Evolutionary conservation across 441 rosid species (phyloP).

Genomic region (Pelargonium hybrid): DNA sequence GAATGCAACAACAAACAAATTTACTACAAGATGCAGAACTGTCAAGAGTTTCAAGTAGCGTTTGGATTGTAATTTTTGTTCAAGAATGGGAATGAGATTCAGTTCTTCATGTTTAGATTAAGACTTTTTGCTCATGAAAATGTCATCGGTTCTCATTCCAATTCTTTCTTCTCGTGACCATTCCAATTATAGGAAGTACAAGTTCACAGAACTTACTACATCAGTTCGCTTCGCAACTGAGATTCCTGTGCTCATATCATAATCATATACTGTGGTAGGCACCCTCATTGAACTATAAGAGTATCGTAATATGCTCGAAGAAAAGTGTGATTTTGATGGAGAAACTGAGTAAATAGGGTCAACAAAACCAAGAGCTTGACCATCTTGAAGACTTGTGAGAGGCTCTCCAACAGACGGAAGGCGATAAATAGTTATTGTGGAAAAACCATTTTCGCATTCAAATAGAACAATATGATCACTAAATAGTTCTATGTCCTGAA

Average conservation of each 20-base stretch:
- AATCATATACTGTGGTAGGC: background rate
- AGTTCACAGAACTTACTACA: background rate
- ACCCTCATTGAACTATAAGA: background rate
- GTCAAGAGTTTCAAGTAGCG: too few species aligned
- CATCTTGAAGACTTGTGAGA: background rate
- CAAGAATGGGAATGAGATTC: background rate
- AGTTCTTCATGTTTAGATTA: too few species aligned
- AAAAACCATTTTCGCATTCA: background rate
- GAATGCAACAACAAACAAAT: slow-evolving; percentile 20
- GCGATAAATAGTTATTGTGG: background rate
- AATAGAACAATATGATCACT: background rate
- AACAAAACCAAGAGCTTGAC: background rate
- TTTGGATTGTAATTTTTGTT: background rate
- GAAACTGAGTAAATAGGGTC: background rate
- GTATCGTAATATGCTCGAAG: background rate
- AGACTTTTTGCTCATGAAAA: too few species aligned
- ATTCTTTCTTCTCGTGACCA: too few species aligned
- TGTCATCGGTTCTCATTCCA: too few species aligned
- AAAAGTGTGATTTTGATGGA: background rate
- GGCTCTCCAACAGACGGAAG: background rate
- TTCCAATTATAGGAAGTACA: too few species aligned
- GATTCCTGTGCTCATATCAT: background rate
- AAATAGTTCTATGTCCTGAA: background rate
- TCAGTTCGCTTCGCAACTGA: background rate
- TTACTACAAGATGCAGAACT: background rate